Evolutionary conservation across 202 grass and related monocot species (phyloP), one percentile per base, ranked within the genome.

Genomic region (Carex sylvatica): DNA sequence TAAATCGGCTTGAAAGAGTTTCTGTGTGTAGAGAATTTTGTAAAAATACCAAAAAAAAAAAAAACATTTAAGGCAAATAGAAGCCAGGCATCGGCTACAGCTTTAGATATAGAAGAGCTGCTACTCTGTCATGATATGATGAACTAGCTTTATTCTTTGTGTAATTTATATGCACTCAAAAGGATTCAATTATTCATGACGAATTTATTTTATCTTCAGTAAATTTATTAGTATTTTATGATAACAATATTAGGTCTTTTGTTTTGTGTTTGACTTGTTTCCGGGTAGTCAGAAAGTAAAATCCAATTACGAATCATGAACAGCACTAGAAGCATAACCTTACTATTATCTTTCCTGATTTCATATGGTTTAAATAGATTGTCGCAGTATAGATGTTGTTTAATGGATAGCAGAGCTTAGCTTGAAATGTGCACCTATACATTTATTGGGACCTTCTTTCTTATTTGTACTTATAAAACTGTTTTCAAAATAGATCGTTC

Each of bases 41-140:
- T 58, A 12, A 18, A 61, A 76, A 58, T 9, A 54, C 38, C 33
- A 55, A 75, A 30, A 26, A 76, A 75, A 76, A 44, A 44, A 44
- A 9, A 44, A 9, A 44, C 6, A 4, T 18, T 76, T 24, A 30
- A 53, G 1, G 47, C 20, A 31, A 30, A 16, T 76, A 76, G 73
- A 76, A 76, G 28, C 51, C 73, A 36, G 49, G 26, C 26, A 76
- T 55, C 52, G 15, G 8, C 35, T 76, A 58, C 73, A 76, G 52
- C 51, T 36, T 33, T 58, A 76, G 52, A 76, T 74, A 74, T 19
- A 76, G 73, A 76, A n/a, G 28, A 75, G 44, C 19, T 55, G 72
- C 49, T 55, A 19, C 49, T 55, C 49, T 75, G 47, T 56, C 72
- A 31, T 54, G 49, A 75, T 58, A 76, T 76, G 73, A 55, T 71